These are phyloP conservation scores for Dalechampia spathulata DNA, from an alignment of 441 rosid species.

Conservation along the genomic window DNA sequence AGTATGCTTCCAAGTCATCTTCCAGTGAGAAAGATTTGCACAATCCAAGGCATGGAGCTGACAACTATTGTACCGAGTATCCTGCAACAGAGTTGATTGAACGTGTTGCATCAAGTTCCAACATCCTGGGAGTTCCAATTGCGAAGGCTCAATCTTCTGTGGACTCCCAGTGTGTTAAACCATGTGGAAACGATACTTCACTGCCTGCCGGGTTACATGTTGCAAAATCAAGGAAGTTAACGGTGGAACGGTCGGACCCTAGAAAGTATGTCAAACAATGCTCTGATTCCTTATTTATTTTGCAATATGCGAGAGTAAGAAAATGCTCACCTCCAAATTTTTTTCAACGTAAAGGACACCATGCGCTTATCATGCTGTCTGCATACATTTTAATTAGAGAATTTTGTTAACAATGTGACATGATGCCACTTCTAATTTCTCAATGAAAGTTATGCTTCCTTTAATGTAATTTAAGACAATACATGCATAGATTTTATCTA, in stretches of 20 bases:
- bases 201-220: constrained; percentile 56
- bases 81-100: constrained; percentile 42
- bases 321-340: background rate
- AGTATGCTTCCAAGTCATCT: constrained; percentile 35
- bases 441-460: background rate
- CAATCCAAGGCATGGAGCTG: constrained; percentile 32
- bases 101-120: constrained; percentile 45
- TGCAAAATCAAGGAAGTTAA: constrained; percentile 84
- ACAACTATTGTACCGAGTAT: constrained; percentile 30
- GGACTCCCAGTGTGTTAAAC: constrained; percentile 64
- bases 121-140: constrained; percentile 41
- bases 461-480: background rate
- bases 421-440: constrained; percentile 2
- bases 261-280: constrained; percentile 50
- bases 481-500: too few relatives aligned
- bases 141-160: constrained; percentile 52
- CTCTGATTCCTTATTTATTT: background rate
- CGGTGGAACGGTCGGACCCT: constrained; percentile 67
- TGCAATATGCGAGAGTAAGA: background rate
- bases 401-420: background rate
- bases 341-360: background rate
- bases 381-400: background rate
- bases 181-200: constrained; percentile 50
- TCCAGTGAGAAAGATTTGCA: constrained; percentile 36
- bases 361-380: background rate